Evolutionary conservation across 345 rosid genomes (phyloP).

Genomic region (Diplotaxis tenuifolia): DNA sequence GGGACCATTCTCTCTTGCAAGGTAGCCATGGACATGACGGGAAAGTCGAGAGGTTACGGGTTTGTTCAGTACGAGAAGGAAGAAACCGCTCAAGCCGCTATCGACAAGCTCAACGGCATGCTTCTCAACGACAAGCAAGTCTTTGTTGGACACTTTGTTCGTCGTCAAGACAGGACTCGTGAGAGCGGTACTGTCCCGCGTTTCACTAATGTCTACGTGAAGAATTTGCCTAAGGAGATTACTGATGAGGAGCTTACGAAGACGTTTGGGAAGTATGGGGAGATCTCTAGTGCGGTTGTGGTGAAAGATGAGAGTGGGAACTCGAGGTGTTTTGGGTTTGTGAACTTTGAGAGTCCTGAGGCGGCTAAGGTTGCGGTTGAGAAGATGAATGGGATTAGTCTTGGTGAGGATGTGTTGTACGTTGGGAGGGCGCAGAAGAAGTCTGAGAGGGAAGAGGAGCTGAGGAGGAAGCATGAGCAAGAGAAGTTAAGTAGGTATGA

Average conservation of each 20-base stretch:
- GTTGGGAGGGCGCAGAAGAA: slow-evolving; percentile 79
- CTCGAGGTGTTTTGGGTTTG: slow-evolving; percentile 72
- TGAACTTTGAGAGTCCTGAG: slow-evolving; percentile 59
- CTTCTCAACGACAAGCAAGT: slow-evolving; percentile 62
- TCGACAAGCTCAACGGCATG: slow-evolving; percentile 58
- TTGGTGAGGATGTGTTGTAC: slow-evolving; percentile 54
- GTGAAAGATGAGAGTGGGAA: slow-evolving; percentile 58
- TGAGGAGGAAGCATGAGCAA: slow-evolving; percentile 61
- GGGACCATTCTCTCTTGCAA: slow-evolving; percentile 69
- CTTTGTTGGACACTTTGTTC: slow-evolving; percentile 54
- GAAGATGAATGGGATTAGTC: slow-evolving; percentile 54
- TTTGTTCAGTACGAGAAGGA: slow-evolving; percentile 69
- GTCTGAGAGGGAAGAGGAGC: slow-evolving; percentile 60
- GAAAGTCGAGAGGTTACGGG: slow-evolving; percentile 57
- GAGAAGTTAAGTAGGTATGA: slow-evolving; percentile 49
- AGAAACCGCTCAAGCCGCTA: slow-evolving; percentile 57
- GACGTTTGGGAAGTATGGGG: slow-evolving; percentile 50
- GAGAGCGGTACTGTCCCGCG: slow-evolving; percentile 36
- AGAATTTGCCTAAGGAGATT: slow-evolving; percentile 54
- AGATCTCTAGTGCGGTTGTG: slow-evolving; percentile 61
- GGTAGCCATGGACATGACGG: slow-evolving; percentile 51
- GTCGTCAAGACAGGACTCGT: slow-evolving; percentile 50
- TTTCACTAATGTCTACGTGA: slow-evolving; percentile 62
- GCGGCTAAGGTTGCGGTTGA: slow-evolving; percentile 58
- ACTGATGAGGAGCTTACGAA: slow-evolving; percentile 63